A percentile compares a stretch with the other conserved stretches of the same genome.
These are phyloP conservation scores for Collybia mongolica DNA, from an alignment of 768 basidiomycete genomes.

Conservation along the genomic window DNA sequence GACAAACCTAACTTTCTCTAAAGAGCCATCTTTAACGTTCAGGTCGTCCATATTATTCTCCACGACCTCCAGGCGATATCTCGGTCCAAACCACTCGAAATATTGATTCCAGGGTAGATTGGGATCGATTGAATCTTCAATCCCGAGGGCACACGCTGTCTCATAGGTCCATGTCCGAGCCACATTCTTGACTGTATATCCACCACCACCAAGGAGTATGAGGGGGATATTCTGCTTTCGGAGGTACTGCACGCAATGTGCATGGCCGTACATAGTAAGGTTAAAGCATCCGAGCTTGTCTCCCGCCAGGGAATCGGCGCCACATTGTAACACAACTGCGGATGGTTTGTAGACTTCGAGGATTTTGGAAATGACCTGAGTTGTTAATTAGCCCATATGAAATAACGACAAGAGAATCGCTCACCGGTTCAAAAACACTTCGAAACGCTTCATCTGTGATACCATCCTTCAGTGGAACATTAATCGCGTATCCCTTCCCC, in stretches of 20 bases:
- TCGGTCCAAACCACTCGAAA: conserved; percentile 97
- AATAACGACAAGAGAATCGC: conserved; percentile 23
- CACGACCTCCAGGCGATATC: conserved; percentile 89
- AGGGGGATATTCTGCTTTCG: conserved; percentile 81
- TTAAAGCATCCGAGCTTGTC: conserved; percentile 98
- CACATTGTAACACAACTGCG: conserved; percentile 91
- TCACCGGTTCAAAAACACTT: conserved; percentile 89
- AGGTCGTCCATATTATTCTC: conserved; percentile 94
- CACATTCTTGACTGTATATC: conserved; percentile 97
- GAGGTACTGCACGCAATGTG: conserved; percentile 85
- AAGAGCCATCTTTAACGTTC: conserved; percentile 76
- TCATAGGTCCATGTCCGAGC: conserved; percentile 95
- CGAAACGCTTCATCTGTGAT: conserved; percentile 87
- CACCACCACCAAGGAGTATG: conserved; percentile 92
- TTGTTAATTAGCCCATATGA: conserved; percentile 1
- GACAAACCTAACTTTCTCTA: conserved; percentile 76
- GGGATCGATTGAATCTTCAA: conserved; percentile 73
- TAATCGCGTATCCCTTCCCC: conserved; percentile 87
- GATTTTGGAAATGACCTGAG: conserved; percentile 77
- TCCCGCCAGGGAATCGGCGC: conserved; percentile 91
- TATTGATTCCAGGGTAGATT: conserved; percentile 86
- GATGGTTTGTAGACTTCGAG: conserved; percentile 87
- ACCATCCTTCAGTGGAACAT: conserved; percentile 93
- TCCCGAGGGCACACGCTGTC: conserved; percentile 91
- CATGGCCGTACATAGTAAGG: conserved; percentile 93